Conservation (phyloP, 176 grass and related monocot species). For the Triticum timopheevii region DNA sequence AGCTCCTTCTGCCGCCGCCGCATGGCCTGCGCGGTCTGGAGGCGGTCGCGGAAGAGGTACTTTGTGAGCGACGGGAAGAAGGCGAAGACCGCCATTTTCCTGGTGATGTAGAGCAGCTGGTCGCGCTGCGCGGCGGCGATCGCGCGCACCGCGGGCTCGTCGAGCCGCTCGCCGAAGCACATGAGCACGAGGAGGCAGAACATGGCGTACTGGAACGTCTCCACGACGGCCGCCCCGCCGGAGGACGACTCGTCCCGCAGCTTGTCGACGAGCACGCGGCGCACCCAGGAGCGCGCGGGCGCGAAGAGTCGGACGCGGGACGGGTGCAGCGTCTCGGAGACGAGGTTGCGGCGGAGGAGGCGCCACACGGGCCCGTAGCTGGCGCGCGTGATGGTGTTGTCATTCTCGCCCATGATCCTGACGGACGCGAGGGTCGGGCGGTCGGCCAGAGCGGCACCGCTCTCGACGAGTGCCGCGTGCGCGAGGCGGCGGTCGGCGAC, state of each 20-base stretch:
- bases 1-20: constrained; percentile 27
- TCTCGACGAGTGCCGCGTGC: constrained; percentile 49
- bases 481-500: constrained; percentile 49
- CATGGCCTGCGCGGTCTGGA: neutral
- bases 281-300: constrained; percentile 42
- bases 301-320: constrained; percentile 42
- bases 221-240: constrained; percentile 6
- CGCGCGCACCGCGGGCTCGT: constrained; percentile 37
- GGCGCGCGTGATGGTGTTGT: constrained; percentile 38
- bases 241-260: neutral
- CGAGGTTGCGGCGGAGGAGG: constrained; percentile 58
- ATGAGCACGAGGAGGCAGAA: constrained; percentile 64
- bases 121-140: constrained; percentile 32
- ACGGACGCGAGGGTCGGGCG: neutral
- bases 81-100: constrained; percentile 24
- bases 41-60: constrained; percentile 38
- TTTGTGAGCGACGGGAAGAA: constrained; percentile 44
- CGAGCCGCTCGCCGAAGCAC: constrained; percentile 75
- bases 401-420: constrained; percentile 22
- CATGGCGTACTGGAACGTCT: constrained; percentile 58
- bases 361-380: constrained; percentile 55
- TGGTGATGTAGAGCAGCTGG: constrained; percentile 11
- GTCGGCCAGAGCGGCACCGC: constrained; percentile 43
- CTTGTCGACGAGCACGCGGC: constrained; percentile 33
- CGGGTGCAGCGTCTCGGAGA: constrained; percentile 51